Conservation (phyloP, 805 yeast species). For the Sugiyamaella chiloensis region DNA sequence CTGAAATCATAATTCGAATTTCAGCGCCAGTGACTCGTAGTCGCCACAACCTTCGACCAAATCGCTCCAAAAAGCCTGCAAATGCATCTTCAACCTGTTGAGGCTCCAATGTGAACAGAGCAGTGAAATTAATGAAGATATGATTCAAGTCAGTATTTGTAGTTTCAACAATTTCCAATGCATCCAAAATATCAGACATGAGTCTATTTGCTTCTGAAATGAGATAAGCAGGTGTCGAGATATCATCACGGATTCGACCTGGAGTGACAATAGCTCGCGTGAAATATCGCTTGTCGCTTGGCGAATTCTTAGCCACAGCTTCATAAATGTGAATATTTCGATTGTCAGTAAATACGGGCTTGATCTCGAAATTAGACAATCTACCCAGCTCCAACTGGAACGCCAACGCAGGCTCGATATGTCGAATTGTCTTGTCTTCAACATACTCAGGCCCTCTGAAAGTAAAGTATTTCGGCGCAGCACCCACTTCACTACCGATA, state of each 20-base stretch:
- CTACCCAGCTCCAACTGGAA: conserved; percentile 95
- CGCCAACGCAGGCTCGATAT: conserved; percentile 97
- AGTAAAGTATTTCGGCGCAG: conserved; percentile 93
- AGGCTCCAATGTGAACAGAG: conserved; percentile 90
- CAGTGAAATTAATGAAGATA: conserved; percentile 94
- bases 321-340: conserved; percentile 97
- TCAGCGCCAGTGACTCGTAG: conserved; percentile 96
- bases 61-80: conserved; percentile 96
- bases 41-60: conserved; percentile 96
- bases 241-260: conserved; percentile 89
- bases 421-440: conserved; percentile 94
- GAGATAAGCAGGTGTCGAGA: conserved; percentile 87
- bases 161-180: conserved; percentile 90
- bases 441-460: conserved; percentile 82
- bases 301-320: conserved; percentile 90
- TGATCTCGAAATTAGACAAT: conserved; percentile 90
- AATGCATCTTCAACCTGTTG: conserved; percentile 96
- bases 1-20: conserved; percentile 92
- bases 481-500: conserved; percentile 76
- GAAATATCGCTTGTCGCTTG: conserved; percentile 91
- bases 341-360: conserved; percentile 93
- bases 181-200: conserved; percentile 94
- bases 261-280: conserved; percentile 97
- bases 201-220: conserved; percentile 95
- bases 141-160: conserved; percentile 95